A percentile compares a stretch with the other conserved stretches of the same genome.
Evolutionary conservation across 345 rosid genomes (phyloP).

Genomic region (Eutrema yunnanense): DNA sequence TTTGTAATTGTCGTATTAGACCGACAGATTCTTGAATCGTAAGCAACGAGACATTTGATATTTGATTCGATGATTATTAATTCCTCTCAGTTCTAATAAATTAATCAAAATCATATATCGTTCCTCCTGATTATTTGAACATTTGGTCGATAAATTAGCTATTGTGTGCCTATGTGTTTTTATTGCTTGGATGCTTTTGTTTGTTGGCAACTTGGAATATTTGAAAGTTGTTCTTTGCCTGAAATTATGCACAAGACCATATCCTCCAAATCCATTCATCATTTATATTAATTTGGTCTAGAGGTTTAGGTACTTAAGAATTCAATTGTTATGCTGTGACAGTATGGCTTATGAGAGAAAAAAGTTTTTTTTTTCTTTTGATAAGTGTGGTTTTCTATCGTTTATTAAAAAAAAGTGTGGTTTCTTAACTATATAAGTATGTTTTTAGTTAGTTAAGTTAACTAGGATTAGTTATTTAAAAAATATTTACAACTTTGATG

Average conservation of each 20-base stretch:
- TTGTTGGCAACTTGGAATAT: constrained; percentile 7
- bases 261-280: neutral
- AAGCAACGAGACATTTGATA: constrained; percentile 1
- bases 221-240: neutral
- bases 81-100: neutral
- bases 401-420: too few relatives aligned
- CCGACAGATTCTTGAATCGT: constrained; percentile 4
- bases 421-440: too few relatives aligned
- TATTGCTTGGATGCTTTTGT: constrained; percentile 21
- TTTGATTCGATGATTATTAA: constrained; percentile 6
- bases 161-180: neutral
- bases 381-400: too few relatives aligned
- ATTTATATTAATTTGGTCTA: neutral
- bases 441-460: too few relatives aligned
- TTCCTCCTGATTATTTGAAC: neutral
- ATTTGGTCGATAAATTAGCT: constrained; percentile 1
- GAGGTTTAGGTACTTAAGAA: neutral
- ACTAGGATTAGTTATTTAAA: too few relatives aligned
- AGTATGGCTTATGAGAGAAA: neutral
- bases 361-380: too few relatives aligned
- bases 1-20: constrained; percentile 14
- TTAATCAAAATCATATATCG: neutral
- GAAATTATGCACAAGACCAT: constrained; percentile 8
- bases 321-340: neutral
- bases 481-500: too few relatives aligned